Evolutionary conservation across 208 protist genomes (phyloP), one percentile per base, ranked within the genome.

Genomic region (Wallacemonas sp.): DNA sequence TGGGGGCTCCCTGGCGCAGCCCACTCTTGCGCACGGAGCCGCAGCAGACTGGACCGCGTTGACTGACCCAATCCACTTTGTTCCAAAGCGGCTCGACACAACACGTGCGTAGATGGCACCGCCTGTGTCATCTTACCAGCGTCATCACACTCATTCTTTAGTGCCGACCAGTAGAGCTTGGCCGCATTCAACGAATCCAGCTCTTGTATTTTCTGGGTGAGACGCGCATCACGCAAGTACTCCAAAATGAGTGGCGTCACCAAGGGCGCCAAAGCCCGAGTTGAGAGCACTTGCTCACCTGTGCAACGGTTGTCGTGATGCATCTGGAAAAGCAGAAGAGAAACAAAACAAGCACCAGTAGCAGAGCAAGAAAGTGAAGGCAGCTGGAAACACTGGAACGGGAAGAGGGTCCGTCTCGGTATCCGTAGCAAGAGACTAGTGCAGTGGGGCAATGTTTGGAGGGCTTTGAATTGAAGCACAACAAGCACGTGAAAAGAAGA

Each of bases 401-500:
- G n/a, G n/a, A n/a, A n/a, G n/a, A n/a, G n/a, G n/a, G n/a, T n/a
- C n/a, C n/a, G n/a, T n/a, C n/a, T n/a, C n/a, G n/a, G n/a, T n/a
- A n/a, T n/a, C n/a, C n/a, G n/a, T n/a, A n/a, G n/a, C n/a, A n/a
- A n/a, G n/a, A n/a, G n/a, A n/a, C n/a, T n/a, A n/a, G n/a, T n/a
- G n/a, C n/a, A n/a, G n/a, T n/a, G n/a, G n/a, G n/a, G n/a, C n/a
- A n/a, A n/a, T n/a, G n/a, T n/a, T n/a, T n/a, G n/a, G n/a, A n/a
- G n/a, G n/a, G n/a, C n/a, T n/a, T n/a, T n/a, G n/a, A n/a, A n/a
- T n/a, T n/a, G n/a, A n/a, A n/a, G n/a, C n/a, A n/a, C n/a, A n/a
- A n/a, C n/a, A n/a, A n/a, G n/a, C n/a, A n/a, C n/a, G n/a, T n/a
- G 63, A 70, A 66, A 73, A 45, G 42, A 59, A 5, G 33, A 31